phyloP scores from a whole-genome alignment of 2,329 filamentous ascomycete species.

The Myotisia sp. region DNA sequence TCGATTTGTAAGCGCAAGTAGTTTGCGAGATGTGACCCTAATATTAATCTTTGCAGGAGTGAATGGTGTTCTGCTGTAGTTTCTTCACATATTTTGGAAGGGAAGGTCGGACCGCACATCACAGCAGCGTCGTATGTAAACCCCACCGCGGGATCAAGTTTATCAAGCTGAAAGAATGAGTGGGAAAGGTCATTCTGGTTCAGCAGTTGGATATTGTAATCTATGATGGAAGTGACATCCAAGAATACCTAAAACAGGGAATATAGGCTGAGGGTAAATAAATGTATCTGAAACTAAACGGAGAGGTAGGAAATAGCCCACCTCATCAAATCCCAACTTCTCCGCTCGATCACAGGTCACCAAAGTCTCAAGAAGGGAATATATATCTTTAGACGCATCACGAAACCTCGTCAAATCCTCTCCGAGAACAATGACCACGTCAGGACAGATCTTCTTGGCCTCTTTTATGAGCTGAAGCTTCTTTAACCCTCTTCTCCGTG shows the following conservation, averaged over 20 bases:
- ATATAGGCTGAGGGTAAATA: too few species aligned
- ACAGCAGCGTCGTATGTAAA: constrained; percentile 62
- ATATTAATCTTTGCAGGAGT: constrained; percentile 45
- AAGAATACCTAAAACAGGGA: constrained; percentile 56
- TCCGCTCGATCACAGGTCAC: constrained; percentile 70
- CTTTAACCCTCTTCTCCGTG: constrained; percentile 47
- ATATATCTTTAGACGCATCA: constrained; percentile 69
- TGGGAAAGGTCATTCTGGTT: constrained; percentile 49
- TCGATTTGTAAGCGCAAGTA: constrained; percentile 61
- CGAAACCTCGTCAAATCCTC: constrained; percentile 78
- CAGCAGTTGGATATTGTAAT: constrained; percentile 62
- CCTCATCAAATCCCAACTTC: constrained; percentile 79
- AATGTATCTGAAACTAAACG: not conserved
- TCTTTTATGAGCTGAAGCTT: constrained; percentile 81
- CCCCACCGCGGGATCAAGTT: constrained; percentile 59
- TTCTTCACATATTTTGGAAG: constrained; percentile 16
- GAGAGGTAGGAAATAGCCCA: constrained; percentile 22
- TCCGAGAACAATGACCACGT: constrained; percentile 71
- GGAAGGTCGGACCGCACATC: constrained; percentile 51
- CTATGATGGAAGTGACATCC: constrained; percentile 74
- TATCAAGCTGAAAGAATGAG: constrained; percentile 70
- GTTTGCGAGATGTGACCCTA: constrained; percentile 69
- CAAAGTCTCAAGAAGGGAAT: constrained; percentile 54
- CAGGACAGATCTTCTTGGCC: constrained; percentile 64
- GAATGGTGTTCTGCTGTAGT: constrained; percentile 10